A percentile compares a stretch with the other conserved stretches of the same genome.
These are phyloP conservation scores for Penicillium odoratum DNA, from an alignment of 495 filamentous ascomycete species.

Conservation along the genomic window DNA sequence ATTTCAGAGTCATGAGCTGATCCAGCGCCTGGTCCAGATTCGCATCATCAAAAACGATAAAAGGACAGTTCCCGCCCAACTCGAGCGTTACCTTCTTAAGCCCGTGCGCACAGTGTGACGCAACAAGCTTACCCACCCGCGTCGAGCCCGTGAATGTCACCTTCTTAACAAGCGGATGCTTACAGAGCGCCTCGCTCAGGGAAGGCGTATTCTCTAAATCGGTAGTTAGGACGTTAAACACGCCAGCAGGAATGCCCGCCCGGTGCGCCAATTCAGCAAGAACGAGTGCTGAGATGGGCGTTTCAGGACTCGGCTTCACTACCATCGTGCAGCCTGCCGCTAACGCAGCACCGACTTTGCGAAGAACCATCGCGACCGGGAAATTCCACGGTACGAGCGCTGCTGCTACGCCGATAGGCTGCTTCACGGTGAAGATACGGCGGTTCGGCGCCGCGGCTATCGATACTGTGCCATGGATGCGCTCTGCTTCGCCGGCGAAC, in stretches of 20 bases:
- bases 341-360: slow-evolving; percentile 68
- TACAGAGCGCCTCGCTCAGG: slow-evolving; percentile 65
- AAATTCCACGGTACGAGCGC: slow-evolving; percentile 69
- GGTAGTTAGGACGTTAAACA: slow-evolving; percentile 56
- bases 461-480: slow-evolving; percentile 61
- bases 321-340: slow-evolving; percentile 73
- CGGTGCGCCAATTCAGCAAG: slow-evolving; percentile 53
- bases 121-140: slow-evolving; percentile 62
- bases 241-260: slow-evolving; percentile 57
- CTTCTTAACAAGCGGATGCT: slow-evolving; percentile 64
- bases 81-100: slow-evolving; percentile 74
- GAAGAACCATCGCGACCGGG: slow-evolving; percentile 63
- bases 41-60: slow-evolving; percentile 73
- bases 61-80: slow-evolving; percentile 74
- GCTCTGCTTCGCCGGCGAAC: slow-evolving; percentile 70
- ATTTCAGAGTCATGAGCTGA: slow-evolving; percentile 62
- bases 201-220: slow-evolving; percentile 63
- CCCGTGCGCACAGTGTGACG: slow-evolving; percentile 57
- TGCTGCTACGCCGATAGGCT: slow-evolving; percentile 65
- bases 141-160: slow-evolving; percentile 75
- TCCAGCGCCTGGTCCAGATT: slow-evolving; percentile 62
- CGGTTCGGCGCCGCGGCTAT: slow-evolving; percentile 56
- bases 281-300: slow-evolving; percentile 54
- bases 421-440: slow-evolving; percentile 69
- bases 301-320: slow-evolving; percentile 62